These are phyloP conservation scores for Diaporthe nobilis DNA, from an alignment of 2,329 filamentous ascomycete genomes.

Conservation along the genomic window DNA sequence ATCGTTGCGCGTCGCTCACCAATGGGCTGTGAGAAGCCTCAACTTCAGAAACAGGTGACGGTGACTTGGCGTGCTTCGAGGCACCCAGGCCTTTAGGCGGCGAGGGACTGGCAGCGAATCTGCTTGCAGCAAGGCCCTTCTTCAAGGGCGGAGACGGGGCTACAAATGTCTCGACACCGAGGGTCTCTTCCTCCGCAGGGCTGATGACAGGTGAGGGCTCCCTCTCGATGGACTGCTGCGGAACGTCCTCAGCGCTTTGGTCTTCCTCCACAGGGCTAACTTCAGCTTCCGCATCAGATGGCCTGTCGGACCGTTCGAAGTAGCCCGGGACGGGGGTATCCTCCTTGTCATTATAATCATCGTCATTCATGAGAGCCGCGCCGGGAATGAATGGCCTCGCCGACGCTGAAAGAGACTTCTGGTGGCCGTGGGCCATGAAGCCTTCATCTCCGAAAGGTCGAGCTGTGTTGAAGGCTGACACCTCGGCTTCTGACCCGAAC, in stretches of 20 bases:
- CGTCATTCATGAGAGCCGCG: slow-evolving; percentile 49
- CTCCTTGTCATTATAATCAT: slow-evolving; percentile 45
- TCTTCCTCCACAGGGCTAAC: slow-evolving; percentile 28
- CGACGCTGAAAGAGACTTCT: slow-evolving; percentile 76
- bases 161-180: slow-evolving; percentile 29
- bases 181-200: slow-evolving; percentile 6
- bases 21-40: slow-evolving; percentile 33
- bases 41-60: slow-evolving; percentile 50
- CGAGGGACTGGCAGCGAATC: slow-evolving; percentile 52
- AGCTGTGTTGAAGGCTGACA: slow-evolving; percentile 66
- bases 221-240: slow-evolving; percentile 47
- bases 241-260: slow-evolving; percentile 42
- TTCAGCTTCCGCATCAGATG: slow-evolving; percentile 33
- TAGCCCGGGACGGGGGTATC: slow-evolving; percentile 42
- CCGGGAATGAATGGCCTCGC: slow-evolving; percentile 77
- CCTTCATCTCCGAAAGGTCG: slow-evolving; percentile 62
- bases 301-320: slow-evolving; percentile 38
- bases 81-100: slow-evolving; percentile 58
- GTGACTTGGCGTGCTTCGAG: slow-evolving; percentile 61
- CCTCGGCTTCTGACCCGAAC: slow-evolving; percentile 64
- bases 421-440: slow-evolving; percentile 59
- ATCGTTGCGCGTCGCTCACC: slow-evolving; percentile 41
- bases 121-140: slow-evolving; percentile 49
- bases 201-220: slow-evolving; percentile 45
- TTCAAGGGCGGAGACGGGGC: slow-evolving; percentile 45